These are phyloP conservation scores for Candida boidinii DNA, from an alignment of 805 yeast genomes.

Conservation along the genomic window DNA sequence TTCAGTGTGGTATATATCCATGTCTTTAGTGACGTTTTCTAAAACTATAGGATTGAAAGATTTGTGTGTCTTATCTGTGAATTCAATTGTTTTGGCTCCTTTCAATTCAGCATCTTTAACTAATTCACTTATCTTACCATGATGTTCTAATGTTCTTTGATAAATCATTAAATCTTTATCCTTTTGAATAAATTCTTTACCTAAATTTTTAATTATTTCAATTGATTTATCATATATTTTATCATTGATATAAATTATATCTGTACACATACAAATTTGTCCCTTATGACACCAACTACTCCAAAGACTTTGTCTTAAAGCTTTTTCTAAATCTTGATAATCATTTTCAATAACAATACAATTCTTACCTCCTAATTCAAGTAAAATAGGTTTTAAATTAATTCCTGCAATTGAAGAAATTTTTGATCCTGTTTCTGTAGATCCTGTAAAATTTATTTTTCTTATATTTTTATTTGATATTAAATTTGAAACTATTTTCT, in stretches of 20 bases:
- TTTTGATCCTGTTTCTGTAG: constrained; percentile 28
- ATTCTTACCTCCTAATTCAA: constrained; percentile 41
- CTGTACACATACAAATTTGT: constrained; percentile 41
- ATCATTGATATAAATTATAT: constrained; percentile 28
- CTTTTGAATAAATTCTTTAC: constrained; percentile 3
- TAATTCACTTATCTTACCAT: constrained; percentile 16
- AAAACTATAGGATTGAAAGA: constrained; percentile 24
- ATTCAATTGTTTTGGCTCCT: constrained; percentile 24
- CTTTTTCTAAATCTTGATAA: constrained; percentile 23
- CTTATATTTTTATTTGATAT: constrained; percentile 21
- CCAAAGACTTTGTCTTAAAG: constrained; percentile 22
- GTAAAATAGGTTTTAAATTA: constrained; percentile 29
- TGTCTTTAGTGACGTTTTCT: constrained; percentile 20
- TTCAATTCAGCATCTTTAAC: constrained; percentile 26
- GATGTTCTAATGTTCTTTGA: constrained; percentile 24
- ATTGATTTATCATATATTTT: constrained; percentile 23
- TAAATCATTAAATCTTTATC: constrained; percentile 11
- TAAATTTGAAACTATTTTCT: constrained; percentile 17
- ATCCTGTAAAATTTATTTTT: constrained; percentile 39
- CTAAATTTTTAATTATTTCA: constrained; percentile 9
- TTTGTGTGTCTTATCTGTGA: constrained; percentile 1
- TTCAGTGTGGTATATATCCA: constrained; percentile 25
- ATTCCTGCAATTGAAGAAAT: constrained; percentile 29
- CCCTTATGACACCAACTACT: constrained; percentile 36
- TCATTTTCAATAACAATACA: constrained; percentile 25